Base-by-base conservation (phyloP, 2,329 filamentous ascomycete species). In the Phaeosphaeriaceae sp. region DNA sequence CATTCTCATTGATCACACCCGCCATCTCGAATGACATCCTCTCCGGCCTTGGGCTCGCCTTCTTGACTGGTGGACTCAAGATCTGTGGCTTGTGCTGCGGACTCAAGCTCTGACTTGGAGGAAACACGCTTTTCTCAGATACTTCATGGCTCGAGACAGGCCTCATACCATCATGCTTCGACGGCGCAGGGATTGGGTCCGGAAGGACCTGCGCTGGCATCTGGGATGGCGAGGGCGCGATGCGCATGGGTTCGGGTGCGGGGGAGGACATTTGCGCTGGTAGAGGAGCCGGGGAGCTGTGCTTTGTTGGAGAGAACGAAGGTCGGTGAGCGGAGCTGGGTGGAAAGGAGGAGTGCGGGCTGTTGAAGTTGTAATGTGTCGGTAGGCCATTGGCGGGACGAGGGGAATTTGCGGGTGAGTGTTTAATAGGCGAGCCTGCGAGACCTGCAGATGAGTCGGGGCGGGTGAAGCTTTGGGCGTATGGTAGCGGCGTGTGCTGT, bases 21-120 rank as follows among this genome's bases (percentile, higher is more conserved):
- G 19, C 41, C 41, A 44, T 44, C 48, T 66, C 25, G n/a, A 7
- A 20, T 7, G 21, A 25, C 22, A 47, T 49, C 9, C 33, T 44
- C 3, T 53, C 44, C 7, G 44, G 31, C 15, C 11, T 41, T 7
- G 51, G 51, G 41, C 51, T 53, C 44, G 44, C 19, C 58, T 81
- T 79, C 78, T 90, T 88, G 63, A 86, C 80, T 1, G 87, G 88
- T 22, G 88, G 87, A 17, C 85, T 86, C 51, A 88, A 71, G 56
- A 87, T 86, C 62, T 85, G 83, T 56, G 84, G 80, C 15, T 81
- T 82, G 1, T 84, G 83, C 44, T 83, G 86, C 0, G 88, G 88
- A 10, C 86, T 84, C 48, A 90, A 71, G 1, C 84, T 80, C 42
- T 85, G 82, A 1, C 83, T 74, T 0, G 87, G 87, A 5, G 87